Percentiles rank a stretch among this genome's conserved stretches.
These are phyloP conservation scores for Exserohilum turcica DNA, from an alignment of 2,329 filamentous ascomycete genomes.

Conservation along the genomic window DNA sequence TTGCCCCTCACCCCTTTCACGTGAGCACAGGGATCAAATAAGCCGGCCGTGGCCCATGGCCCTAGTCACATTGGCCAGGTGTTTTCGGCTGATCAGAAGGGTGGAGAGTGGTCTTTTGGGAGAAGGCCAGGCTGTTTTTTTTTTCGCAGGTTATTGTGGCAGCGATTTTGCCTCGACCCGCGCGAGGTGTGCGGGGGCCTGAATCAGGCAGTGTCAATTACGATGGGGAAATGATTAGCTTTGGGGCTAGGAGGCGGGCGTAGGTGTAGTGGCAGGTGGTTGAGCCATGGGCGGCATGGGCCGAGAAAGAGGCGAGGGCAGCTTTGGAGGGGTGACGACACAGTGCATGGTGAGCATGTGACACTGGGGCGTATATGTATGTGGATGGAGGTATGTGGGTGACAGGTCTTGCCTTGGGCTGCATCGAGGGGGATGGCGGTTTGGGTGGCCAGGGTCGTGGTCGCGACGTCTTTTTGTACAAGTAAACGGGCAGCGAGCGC, in stretches of 20 bases:
- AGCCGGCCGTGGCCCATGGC: conserved; percentile 29
- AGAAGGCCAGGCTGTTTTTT: conserved; percentile 24
- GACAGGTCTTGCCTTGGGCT: conserved; percentile 1
- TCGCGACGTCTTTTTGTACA: conserved; percentile 24
- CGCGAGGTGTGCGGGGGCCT: conserved; percentile 14
- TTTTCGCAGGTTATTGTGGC: no score
- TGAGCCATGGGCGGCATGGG: no score
- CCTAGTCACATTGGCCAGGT: conserved; percentile 25
- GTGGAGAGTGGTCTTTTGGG: conserved; percentile 7
- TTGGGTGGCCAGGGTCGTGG: conserved; percentile 32
- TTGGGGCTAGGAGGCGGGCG: not conserved
- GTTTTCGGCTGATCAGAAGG: conserved; percentile 41
- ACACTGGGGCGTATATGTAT: not conserved
- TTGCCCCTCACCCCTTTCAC: conserved; percentile 33
- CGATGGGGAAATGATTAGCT: conserved; percentile 26
- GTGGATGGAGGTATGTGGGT: conserved; percentile 20
- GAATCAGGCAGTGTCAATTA: conserved; percentile 28
- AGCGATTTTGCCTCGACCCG: conserved; percentile 28
- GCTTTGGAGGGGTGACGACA: not conserved
- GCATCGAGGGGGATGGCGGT: conserved; percentile 6
- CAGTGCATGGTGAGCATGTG: not conserved
- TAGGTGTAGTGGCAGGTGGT: no score
- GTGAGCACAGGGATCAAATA: conserved; percentile 28
- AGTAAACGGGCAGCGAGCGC: conserved; percentile 39
- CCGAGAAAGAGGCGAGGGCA: no score